Evolutionary conservation across 768 basidiomycete genomes (phyloP), one percentile per base, ranked within the genome.

Genomic region (Macrolepiota dolichaula): DNA sequence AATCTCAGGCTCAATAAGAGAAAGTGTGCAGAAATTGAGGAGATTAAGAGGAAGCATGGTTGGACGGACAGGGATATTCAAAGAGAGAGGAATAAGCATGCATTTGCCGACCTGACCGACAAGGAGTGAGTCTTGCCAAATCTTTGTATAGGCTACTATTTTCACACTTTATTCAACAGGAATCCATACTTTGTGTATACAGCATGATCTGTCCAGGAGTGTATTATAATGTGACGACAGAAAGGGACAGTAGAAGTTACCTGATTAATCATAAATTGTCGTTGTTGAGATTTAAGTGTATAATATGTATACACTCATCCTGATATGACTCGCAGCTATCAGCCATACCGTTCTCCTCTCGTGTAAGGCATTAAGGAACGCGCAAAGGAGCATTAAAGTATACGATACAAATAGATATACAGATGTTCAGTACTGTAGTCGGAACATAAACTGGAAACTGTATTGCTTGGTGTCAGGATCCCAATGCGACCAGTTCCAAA

Each of bases 401-500:
- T 32, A 57, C 27, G 42, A 22, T 50, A 62, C 50, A 55, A 47
- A 12, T 40, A 24, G 56, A 46, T 47, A 46, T 22, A 55, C 40
- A 47, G 4, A 40, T 15, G 36, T 35, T 73, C 64, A 77, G 69
- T 81, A 82, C 58, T 74, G 68, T 64, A 88, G 76, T 67, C 88
- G 85, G 79, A 95, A 98, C 87, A 98, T 91, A 79, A 98, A 96
- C 75, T 97, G 96, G 81, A 96, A 96, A 72, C 89, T 93, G 74
- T 95, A 96, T 75, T 97, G 94, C 76, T 98, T 98, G 55, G 95
- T 96, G 72, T 99, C 96, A n/a, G 92, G 87, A 72, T 98, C 97
- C 97, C 96, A 98, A 70, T 98, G 92, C 42, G 96, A 96, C 97
- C 97, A 99, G 68, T 92, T 93, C 91, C 91, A 94, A 66, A 88